Percentiles rank a stretch among this genome's conserved stretches.
These are phyloP conservation scores for Globisporangium paddicum DNA, from an alignment of 352 stramenopile genomes.

Conservation along the genomic window DNA sequence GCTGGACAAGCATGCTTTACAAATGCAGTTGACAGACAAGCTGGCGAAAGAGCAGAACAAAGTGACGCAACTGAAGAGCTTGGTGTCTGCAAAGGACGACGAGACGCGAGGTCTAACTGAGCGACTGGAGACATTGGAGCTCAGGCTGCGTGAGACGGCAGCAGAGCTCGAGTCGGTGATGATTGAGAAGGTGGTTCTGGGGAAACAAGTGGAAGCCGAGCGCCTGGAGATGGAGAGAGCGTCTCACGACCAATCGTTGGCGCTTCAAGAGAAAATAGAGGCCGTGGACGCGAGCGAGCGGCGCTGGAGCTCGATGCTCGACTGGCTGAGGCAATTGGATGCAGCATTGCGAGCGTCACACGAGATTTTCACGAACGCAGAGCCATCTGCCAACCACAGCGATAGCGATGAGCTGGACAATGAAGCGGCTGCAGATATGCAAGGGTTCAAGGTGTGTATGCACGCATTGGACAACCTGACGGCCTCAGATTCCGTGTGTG, in stretches of 20 bases:
- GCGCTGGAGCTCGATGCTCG: slow-evolving; percentile 21
- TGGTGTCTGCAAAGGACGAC: not conserved
- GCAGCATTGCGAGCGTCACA: slow-evolving; percentile 19
- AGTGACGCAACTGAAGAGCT: not conserved
- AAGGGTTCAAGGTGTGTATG: not conserved
- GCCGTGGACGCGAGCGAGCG: slow-evolving; percentile 12
- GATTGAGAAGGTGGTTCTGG: slow-evolving; percentile 15
- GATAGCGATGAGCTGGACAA: not conserved
- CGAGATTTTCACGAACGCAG: slow-evolving; percentile 4
- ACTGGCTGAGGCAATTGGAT: slow-evolving; percentile 30
- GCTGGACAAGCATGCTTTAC: slow-evolving; percentile 23
- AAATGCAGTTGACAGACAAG: slow-evolving; percentile 18
- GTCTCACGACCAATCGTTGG: slow-evolving; percentile 17
- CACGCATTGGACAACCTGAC: slow-evolving; percentile 2
- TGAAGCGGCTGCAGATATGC: not conserved
- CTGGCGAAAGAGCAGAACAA: slow-evolving; percentile 15
- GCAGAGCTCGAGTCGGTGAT: slow-evolving; percentile 12
- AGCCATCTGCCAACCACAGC: not conserved
- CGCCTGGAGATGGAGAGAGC: slow-evolving; percentile 10
- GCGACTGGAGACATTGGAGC: slow-evolving; percentile 8
- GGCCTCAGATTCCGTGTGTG: not conserved
- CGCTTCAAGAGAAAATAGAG: slow-evolving; percentile 12
- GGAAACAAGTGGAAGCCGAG: slow-evolving; percentile 16
- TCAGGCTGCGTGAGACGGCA: slow-evolving; percentile 6
- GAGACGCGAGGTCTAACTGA: slow-evolving; percentile 7